These are phyloP conservation scores for Sugiyamaella chiloensis DNA, from an alignment of 805 yeast genomes.

Conservation along the genomic window DNA sequence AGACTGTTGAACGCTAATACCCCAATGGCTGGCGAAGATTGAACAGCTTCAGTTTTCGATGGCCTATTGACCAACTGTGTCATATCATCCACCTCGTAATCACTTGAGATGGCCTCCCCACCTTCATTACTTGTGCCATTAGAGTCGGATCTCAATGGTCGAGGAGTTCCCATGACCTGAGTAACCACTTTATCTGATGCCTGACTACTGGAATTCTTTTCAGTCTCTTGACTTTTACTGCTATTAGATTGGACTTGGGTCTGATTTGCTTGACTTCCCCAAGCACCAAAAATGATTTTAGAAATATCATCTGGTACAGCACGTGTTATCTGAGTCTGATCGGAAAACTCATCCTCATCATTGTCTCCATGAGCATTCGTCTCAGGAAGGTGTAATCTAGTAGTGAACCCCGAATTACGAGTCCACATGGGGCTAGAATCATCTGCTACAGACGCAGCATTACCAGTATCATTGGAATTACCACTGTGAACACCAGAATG, in stretches of 20 bases:
- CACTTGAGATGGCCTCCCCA: conserved; percentile 7
- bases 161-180: conserved; percentile 12
- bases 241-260: too few species aligned
- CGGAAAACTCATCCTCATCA: neutral
- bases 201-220: too few species aligned
- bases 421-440: neutral
- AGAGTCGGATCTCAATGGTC: neutral
- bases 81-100: conserved; percentile 1
- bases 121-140: conserved; percentile 2
- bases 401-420: neutral
- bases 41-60: neutral
- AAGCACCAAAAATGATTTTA: neutral
- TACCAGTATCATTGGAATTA: neutral
- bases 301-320: neutral
- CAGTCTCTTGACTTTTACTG: too few species aligned
- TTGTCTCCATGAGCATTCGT: neutral
- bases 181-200: neutral
- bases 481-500: neutral
- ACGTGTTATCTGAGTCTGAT: neutral
- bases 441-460: neutral
- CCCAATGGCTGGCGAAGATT: neutral
- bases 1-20: neutral
- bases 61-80: neutral
- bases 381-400: neutral
- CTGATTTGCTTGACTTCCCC: too few species aligned